Percentiles rank a stretch among this genome's conserved stretches.
Evolutionary conservation across 257 asterid genomes (phyloP).

Genomic region (Nicotiana undulata): DNA sequence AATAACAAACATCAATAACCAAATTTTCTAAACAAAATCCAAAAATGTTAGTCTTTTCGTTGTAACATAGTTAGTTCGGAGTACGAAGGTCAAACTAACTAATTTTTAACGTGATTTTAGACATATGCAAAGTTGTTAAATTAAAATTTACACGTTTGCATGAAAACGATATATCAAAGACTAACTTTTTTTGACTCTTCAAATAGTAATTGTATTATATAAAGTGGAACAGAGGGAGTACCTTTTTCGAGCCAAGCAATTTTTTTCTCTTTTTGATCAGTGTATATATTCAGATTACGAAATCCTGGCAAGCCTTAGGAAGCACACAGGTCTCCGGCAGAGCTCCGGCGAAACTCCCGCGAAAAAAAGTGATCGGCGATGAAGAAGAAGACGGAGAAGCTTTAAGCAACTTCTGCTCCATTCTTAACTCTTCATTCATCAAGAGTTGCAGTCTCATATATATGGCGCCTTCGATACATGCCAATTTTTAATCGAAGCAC

Average conservation of each 20-base stretch:
- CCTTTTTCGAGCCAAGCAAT: not conserved
- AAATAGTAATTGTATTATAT: no score
- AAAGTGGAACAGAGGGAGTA: no score
- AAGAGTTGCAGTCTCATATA: not conserved
- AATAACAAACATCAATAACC: no score
- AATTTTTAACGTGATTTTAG: no score
- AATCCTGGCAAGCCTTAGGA: conserved; percentile 12
- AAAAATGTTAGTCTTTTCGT: no score
- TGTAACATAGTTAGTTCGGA: no score
- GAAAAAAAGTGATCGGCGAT: conserved; percentile 4
- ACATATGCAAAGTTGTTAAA: no score
- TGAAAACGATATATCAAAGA: no score
- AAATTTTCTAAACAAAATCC: no score
- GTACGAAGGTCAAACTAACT: no score
- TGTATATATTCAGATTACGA: not conserved
- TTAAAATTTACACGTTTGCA: no score
- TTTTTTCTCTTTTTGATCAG: not conserved
- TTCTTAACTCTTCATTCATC: conserved; percentile 8
- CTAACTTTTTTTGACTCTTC: no score
- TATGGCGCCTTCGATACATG: conserved; percentile 16
- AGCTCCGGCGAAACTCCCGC: conserved; percentile 23
- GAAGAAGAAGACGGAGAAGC: not conserved
- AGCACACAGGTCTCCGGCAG: conserved; percentile 17
- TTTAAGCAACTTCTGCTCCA: conserved; percentile 19
- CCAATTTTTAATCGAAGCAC: not conserved